A percentile compares a stretch with the other conserved stretches of the same genome.
These are phyloP conservation scores for Aspergillus wentii DNA, from an alignment of 495 filamentous ascomycete genomes.

Conservation along the genomic window DNA sequence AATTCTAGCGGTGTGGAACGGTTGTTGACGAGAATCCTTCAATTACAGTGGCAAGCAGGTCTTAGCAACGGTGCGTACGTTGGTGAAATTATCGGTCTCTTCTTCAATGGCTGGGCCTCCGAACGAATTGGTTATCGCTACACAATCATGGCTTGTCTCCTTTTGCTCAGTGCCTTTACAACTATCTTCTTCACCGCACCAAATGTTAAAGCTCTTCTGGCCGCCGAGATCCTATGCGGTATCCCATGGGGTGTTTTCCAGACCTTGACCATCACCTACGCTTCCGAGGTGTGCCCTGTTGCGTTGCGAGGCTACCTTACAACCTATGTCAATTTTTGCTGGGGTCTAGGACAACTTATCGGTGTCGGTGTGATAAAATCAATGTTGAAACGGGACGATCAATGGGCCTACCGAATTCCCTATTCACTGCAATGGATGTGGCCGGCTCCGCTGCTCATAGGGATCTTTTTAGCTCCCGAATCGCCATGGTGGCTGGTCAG, in stretches of 20 bases:
- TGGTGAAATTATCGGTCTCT: slow-evolving; percentile 71
- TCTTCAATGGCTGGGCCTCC: slow-evolving; percentile 72
- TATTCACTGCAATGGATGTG: slow-evolving; percentile 85
- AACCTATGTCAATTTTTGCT: slow-evolving; percentile 79
- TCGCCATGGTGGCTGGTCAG: slow-evolving; percentile 81
- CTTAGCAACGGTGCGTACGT: slow-evolving; percentile 62
- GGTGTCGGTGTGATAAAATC: slow-evolving; percentile 67
- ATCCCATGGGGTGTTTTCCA: slow-evolving; percentile 83
- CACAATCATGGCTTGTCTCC: slow-evolving; percentile 64
- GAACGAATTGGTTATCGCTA: slow-evolving; percentile 71
- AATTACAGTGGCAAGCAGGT: slow-evolving; percentile 64
- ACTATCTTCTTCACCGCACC: slow-evolving; percentile 74
- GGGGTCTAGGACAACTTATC: slow-evolving; percentile 74
- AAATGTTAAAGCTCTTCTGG: slow-evolving; percentile 61
- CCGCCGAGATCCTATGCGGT: slow-evolving; percentile 72
- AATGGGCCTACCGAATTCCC: slow-evolving; percentile 66
- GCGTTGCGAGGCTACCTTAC: slow-evolving; percentile 69
- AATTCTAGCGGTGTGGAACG: not conserved
- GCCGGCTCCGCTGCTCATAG: slow-evolving; percentile 69
- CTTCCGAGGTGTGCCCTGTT: slow-evolving; percentile 73
- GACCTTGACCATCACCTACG: slow-evolving; percentile 74
- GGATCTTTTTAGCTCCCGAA: slow-evolving; percentile 68
- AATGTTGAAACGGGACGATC: slow-evolving; percentile 50
- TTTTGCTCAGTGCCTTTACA: slow-evolving; percentile 62
- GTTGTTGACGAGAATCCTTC: slow-evolving; percentile 4